Conservation (phyloP, 2,329 filamentous ascomycete species). For the Parafenestella ontariensis region DNA sequence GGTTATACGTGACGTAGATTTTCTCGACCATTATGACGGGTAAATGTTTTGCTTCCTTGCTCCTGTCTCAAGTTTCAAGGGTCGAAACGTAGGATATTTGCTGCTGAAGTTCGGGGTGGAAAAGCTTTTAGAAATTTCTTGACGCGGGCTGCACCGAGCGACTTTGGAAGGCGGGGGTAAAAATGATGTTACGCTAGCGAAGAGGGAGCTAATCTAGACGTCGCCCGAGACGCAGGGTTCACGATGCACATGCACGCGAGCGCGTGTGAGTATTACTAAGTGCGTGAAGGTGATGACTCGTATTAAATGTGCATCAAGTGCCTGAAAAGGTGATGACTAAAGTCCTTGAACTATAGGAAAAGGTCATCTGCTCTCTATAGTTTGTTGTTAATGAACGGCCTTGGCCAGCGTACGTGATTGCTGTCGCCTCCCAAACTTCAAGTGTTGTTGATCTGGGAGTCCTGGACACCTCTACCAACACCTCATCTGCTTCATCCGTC, state of each 20-base stretch:
- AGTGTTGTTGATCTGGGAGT: background rate
- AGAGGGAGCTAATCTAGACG: background rate
- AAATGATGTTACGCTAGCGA: background rate
- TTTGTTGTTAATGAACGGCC: background rate
- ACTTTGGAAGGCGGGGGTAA: no score
- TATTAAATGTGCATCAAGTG: background rate
- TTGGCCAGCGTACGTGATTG: no score
- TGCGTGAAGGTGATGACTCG: background rate
- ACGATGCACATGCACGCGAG: background rate
- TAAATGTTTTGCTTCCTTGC: constrained; percentile 1
- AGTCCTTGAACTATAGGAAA: background rate
- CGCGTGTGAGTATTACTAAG: background rate
- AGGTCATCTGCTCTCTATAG: background rate
- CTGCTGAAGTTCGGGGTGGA: constrained; percentile 1
- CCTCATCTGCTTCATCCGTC: background rate
- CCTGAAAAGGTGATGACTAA: background rate
- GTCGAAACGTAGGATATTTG: background rate
- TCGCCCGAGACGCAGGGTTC: background rate
- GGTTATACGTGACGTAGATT: constrained; percentile 53
- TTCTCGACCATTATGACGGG: constrained; percentile 49
- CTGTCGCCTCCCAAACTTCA: background rate
- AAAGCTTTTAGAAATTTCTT: constrained; percentile 2
- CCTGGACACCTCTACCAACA: background rate
- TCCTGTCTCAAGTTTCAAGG: background rate
- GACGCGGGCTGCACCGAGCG: background rate